phyloP scores from a whole-genome alignment of 352 stramenopile genomes.

The Blastocystis sp. region DNA sequence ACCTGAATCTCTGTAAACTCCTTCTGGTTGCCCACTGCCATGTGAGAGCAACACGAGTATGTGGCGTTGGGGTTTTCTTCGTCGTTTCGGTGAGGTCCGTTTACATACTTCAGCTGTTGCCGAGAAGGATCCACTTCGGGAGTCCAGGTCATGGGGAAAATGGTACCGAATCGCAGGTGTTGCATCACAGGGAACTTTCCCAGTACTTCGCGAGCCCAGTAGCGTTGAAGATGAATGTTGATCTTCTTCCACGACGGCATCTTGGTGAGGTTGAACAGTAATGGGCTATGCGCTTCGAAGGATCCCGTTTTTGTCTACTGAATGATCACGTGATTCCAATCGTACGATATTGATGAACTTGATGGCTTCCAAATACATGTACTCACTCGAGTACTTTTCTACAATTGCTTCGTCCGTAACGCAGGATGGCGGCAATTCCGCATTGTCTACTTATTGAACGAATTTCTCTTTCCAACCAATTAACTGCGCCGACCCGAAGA shows the following conservation, averaged over 20 bases:
- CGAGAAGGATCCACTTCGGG: background rate
- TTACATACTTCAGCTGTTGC: constrained; percentile 34
- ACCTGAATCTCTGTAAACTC: constrained; percentile 30
- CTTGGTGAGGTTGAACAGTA: constrained; percentile 80
- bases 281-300: constrained; percentile 81
- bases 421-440: constrained; percentile 66
- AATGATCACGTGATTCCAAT: background rate
- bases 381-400: constrained; percentile 66
- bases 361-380: constrained; percentile 81
- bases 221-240: constrained; percentile 62
- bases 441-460: constrained; percentile 62
- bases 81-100: background rate
- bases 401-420: constrained; percentile 70
- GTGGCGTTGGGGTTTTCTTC: background rate
- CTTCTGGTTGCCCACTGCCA: background rate
- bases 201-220: constrained; percentile 85
- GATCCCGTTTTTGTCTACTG: constrained; percentile 71
- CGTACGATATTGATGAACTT: constrained; percentile 77
- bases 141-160: constrained; percentile 67
- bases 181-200: constrained; percentile 93
- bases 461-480: constrained; percentile 59
- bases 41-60: background rate
- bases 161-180: constrained; percentile 87
- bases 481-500: constrained; percentile 88
- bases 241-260: constrained; percentile 79